Percentiles rank a stretch among this genome's conserved stretches.
Conservation (phyloP, 2,329 filamentous ascomycete species). For the Microcyclosporella mali region DNA sequence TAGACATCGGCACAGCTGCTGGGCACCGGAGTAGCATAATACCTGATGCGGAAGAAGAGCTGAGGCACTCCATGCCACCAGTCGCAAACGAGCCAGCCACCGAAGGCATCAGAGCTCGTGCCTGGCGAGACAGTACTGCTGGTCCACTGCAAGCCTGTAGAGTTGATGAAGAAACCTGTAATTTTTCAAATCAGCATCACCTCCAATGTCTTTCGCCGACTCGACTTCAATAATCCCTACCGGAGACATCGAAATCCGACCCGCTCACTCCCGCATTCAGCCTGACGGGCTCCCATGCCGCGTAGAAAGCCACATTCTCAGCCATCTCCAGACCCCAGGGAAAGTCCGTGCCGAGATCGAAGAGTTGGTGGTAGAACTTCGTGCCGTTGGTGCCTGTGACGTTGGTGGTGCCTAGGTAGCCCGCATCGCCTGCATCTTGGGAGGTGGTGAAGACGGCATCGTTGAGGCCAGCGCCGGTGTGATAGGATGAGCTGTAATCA, state of each 20-base stretch:
- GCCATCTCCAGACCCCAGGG: constrained; percentile 23
- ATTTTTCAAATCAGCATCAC: too few species aligned
- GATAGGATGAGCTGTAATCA: constrained; percentile 11
- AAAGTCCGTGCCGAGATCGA: constrained; percentile 28
- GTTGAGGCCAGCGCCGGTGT: constrained; percentile 26
- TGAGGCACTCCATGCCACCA: constrained; percentile 32
- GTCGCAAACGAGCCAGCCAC: constrained; percentile 30
- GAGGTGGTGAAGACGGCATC: constrained; percentile 24
- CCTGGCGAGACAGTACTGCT: constrained; percentile 9
- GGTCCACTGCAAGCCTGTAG: constrained; percentile 30
- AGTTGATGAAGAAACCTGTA: constrained; percentile 22
- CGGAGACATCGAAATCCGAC: constrained; percentile 5
- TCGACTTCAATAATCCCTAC: too few species aligned
- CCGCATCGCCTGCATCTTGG: constrained; percentile 14
- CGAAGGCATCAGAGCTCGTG: constrained; percentile 17
- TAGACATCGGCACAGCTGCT: constrained; percentile 29
- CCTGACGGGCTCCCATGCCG: constrained; percentile 29
- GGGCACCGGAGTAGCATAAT: constrained; percentile 20
- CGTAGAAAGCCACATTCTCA: constrained; percentile 22
- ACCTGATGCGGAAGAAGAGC: constrained; percentile 27
- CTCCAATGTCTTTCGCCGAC: too few species aligned
- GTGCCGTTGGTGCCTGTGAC: constrained; percentile 16
- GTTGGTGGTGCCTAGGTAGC: constrained; percentile 26
- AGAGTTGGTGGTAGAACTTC: constrained; percentile 23
- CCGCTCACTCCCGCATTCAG: constrained; percentile 25